Conservation (phyloP, 306 rosid species). For the Inga leiocalycina region DNA sequence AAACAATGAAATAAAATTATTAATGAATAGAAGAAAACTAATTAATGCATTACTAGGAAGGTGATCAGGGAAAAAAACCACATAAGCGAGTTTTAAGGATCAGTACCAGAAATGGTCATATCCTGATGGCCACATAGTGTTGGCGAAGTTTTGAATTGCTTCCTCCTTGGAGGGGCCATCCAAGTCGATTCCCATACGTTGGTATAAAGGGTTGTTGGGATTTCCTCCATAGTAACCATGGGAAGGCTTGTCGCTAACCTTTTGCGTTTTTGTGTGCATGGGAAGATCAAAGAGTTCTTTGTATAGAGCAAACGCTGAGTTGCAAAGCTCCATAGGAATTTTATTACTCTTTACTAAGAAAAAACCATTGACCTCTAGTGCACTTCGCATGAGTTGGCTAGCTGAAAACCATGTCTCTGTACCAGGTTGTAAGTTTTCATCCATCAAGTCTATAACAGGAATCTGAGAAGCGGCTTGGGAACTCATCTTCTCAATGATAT, state of each 20-base stretch:
- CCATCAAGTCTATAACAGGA: too few relatives aligned
- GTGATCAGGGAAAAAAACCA: neutral
- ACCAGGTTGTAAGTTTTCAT: neutral
- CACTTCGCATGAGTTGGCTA: constrained; percentile 25
- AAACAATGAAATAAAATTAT: neutral
- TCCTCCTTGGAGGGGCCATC: constrained; percentile 21
- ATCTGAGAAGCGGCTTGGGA: too few relatives aligned
- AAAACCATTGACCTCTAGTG: neutral
- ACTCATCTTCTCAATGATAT: too few relatives aligned
- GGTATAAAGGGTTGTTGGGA: constrained; percentile 20
- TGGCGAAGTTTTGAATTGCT: constrained; percentile 18
- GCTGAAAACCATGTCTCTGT: constrained; percentile 24
- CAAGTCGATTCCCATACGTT: constrained; percentile 31
- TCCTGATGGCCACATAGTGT: constrained; percentile 28
- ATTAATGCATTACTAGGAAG: too few relatives aligned
- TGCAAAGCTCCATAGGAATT: too few relatives aligned
- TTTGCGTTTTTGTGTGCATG: too few relatives aligned
- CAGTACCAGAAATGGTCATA: constrained; percentile 40
- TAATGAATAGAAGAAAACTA: neutral
- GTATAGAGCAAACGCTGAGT: too few relatives aligned
- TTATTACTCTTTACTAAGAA: too few relatives aligned
- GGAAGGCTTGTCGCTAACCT: neutral
- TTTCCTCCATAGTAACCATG: constrained; percentile 29
- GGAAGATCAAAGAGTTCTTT: too few relatives aligned
- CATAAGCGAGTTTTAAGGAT: neutral